These are phyloP conservation scores for Cladorrhinum sp. DNA, from an alignment of 2,329 filamentous ascomycete species.

Conservation along the genomic window DNA sequence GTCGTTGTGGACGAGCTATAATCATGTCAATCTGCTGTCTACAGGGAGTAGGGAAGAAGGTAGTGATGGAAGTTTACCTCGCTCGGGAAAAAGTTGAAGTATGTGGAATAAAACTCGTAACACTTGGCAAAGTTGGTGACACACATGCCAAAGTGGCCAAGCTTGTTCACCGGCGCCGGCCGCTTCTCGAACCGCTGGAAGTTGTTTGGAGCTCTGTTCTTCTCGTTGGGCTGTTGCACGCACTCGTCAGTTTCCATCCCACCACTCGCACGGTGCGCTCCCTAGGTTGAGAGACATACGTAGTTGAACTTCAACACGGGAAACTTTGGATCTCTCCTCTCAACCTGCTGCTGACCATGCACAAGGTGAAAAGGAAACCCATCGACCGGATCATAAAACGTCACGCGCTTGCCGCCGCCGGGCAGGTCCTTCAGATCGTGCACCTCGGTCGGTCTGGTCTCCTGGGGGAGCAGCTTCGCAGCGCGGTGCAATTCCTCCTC, in stretches of 20 bases:
- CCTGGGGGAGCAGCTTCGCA: conserved; percentile 41
- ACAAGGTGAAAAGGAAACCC: conserved; percentile 58
- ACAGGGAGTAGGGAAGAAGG: background rate
- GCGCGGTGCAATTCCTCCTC: conserved; percentile 53
- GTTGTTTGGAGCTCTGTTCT: conserved; percentile 47
- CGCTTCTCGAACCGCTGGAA: conserved; percentile 51
- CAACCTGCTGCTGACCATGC: conserved; percentile 46
- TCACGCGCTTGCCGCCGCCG: conserved; percentile 53
- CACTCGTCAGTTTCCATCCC: background rate
- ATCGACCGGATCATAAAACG: conserved; percentile 51
- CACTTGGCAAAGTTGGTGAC: conserved; percentile 48
- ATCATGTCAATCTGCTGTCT: background rate
- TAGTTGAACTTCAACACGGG: conserved; percentile 47
- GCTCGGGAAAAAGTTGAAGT: conserved; percentile 51
- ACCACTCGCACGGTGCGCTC: too few relatives aligned
- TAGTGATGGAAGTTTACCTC: conserved; percentile 35
- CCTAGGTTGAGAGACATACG: conserved; percentile 38
- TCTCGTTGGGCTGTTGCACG: conserved; percentile 45
- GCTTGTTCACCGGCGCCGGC: conserved; percentile 43
- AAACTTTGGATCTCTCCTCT: conserved; percentile 40
- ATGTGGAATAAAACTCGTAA: conserved; percentile 47
- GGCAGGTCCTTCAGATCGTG: conserved; percentile 50
- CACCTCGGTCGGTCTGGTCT: conserved; percentile 40
- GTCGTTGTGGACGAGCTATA: conserved; percentile 39
- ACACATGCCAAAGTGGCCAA: conserved; percentile 54